Base-by-base conservation (phyloP, 305 asterid genomes). In the Plantago rigida region DNA sequence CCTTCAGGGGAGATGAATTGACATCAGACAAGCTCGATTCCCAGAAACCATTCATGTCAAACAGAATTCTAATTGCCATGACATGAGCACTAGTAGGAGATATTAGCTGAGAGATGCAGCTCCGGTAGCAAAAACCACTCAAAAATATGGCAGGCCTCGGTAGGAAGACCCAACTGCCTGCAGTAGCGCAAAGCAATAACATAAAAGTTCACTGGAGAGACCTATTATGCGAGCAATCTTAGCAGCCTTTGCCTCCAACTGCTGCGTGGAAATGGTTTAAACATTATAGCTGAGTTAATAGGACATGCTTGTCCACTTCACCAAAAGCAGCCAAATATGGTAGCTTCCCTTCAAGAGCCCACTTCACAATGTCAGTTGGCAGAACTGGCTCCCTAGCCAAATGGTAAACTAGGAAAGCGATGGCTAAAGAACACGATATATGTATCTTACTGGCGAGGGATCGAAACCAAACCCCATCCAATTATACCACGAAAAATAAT, bases 111-210 rank as follows among this genome's bases (percentile, higher is more conserved):
- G 36, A 91, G 66, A 70, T 75, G 84, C 66, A 91, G 61, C 63
- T 81, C 96, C 4, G 87, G 64, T 31, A 95, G 84, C 85, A 59
- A 75, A 60, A 87, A 79, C 96, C 97, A 91, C 64, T 81, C 89
- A 71, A 63, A 85, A 49, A 87, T 68, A 13, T 59, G 82, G 70
- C 85, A 78, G 28, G 96, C 87, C 60, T 29, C 66, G 17, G 57
- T 59, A 39, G 95, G 96, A 77, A 91, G 79, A 56, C 79, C 77
- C 56, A 91, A 79, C 59, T 82, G 70, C 49, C 47, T 45, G 60
- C 82, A 69, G 70, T 69, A 91, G 34, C 89, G 89, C 50, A 80
- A 81, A 63, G 89, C 87, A 68, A 87, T 65, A 45, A 87, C 85
- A 74, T 78, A 74, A 56, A 87, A 87, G 72, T 87, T 84, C 60